Evolutionary conservation across 192 early-diverging fungal species (phyloP).

Genomic region (Coemansia sp.): DNA sequence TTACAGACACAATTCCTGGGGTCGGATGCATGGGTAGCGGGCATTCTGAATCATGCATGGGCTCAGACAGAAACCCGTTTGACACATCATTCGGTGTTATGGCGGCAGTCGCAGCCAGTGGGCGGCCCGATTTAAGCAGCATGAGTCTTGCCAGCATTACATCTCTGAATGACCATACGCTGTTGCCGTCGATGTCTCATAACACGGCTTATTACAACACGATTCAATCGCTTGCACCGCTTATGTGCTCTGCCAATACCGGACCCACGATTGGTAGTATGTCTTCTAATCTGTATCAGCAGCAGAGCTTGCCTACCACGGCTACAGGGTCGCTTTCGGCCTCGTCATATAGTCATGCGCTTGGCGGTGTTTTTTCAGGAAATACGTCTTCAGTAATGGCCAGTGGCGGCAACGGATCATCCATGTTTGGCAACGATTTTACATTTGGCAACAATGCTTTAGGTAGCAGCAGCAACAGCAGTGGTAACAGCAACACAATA

Average conservation of each 20-base stretch:
- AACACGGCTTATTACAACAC: constrained; percentile 33
- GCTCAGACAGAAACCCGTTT: constrained; percentile 13
- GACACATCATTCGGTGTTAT: constrained; percentile 17
- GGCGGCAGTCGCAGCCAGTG: constrained; percentile 14
- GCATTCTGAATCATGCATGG: constrained; percentile 1
- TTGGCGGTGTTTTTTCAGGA: constrained; percentile 17
- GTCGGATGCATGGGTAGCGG: neutral
- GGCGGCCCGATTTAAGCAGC: constrained; percentile 16
- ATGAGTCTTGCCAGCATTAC: constrained; percentile 35
- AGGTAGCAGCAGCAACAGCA: too few relatives aligned
- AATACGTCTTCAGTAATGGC: neutral
- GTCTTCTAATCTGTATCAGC: constrained; percentile 6
- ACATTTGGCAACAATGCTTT: neutral
- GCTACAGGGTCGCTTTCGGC: neutral
- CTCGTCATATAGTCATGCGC: constrained; percentile 12
- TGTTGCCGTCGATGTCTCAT: constrained; percentile 24
- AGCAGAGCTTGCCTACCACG: constrained; percentile 14
- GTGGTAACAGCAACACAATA: too few relatives aligned
- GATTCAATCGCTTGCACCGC: constrained; percentile 36
- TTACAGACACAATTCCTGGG: constrained; percentile 12
- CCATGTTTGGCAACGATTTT: neutral
- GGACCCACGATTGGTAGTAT: constrained; percentile 1
- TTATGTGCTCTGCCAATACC: constrained; percentile 19
- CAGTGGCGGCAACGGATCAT: neutral
- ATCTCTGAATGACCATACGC: constrained; percentile 16